These are phyloP conservation scores for Nephelium lappaceum DNA, from an alignment of 345 rosid species.

Conservation along the genomic window DNA sequence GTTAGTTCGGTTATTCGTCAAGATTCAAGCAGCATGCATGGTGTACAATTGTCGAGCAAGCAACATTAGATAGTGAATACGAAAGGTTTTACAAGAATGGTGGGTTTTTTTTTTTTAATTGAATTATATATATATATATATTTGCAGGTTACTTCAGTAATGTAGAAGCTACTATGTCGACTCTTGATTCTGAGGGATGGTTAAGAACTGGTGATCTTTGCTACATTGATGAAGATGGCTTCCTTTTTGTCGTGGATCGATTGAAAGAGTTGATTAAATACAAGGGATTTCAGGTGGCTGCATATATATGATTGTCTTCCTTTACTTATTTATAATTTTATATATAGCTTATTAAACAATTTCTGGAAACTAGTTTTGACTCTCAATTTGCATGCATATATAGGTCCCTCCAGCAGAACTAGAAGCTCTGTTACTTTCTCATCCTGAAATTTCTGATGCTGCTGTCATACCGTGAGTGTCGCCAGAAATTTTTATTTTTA, in stretches of 20 bases:
- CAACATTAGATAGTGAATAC: too few species aligned
- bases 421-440: constrained; percentile 76
- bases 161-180: constrained; percentile 68
- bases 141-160: constrained; percentile 75
- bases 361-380: background rate
- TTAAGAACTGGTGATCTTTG: constrained; percentile 91
- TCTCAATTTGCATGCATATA: constrained; percentile 4
- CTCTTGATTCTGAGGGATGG: constrained; percentile 88
- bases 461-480: constrained; percentile 86
- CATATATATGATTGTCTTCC: too few species aligned
- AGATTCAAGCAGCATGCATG: too few species aligned
- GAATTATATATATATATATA: background rate
- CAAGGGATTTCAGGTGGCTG: constrained; percentile 83
- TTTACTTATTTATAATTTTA: too few species aligned
- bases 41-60: too few species aligned
- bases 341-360: background rate
- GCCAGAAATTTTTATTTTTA: background rate
- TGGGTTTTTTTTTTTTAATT: too few species aligned
- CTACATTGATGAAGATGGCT: constrained; percentile 83
- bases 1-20: too few species aligned
- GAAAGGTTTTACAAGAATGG: too few species aligned
- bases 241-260: constrained; percentile 81
- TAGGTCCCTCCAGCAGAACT: constrained; percentile 95
- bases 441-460: constrained; percentile 69
- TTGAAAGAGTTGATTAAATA: constrained; percentile 93